Base-by-base conservation (phyloP, 208 protist genomes). In the Lotmaria passim region DNA sequence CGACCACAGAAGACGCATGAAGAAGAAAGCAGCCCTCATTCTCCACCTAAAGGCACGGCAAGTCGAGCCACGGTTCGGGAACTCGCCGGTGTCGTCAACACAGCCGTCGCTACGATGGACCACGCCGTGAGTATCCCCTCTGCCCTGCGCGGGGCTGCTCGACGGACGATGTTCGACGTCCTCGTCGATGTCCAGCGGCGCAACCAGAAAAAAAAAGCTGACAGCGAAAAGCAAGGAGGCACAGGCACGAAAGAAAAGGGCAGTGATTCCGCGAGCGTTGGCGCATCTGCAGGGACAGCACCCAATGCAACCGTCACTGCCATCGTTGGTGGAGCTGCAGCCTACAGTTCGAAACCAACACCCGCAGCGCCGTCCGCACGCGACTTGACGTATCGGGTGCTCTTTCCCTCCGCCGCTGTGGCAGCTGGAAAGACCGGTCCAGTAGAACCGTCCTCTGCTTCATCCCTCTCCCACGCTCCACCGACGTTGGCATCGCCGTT, bases 141-240 rank as follows among this genome's bases (percentile, higher is more conserved):
- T 14, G 85, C 88, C 3, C 72, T 93, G 44, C 87, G 67, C 21
- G 33, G 66, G 15, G 82, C 87, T 2, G 79, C 69, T n/a, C 82
- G 88, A 5, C 85, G 88, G 30, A 91, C 88, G n/a, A 91, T 93
- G 88, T 75, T 87, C 38, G 87, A 93, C 57, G 69, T 90, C 24
- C 53, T 93, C 31, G 50, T 56, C 3, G 57, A 82, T 34, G 21
- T 73, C 0, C 44, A 65, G 30, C 57, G n/a, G 44, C 41, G 43
- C 33, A 36, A 38, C 10, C 12, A 51, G 28, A 39, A 53, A 34
- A 21, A 23, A 38, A 14, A 38, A 26, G 41, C n/a, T 50, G 33
- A 6, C n/a, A 30, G 48, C 8, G 28, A 30, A 14, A 30, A 23
- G 28, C 43, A 39, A 34, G 21, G 30, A 39, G 10, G 44, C 7